phyloP scores from a whole-genome alignment of 371 early-diverging fungal genomes.

The Umbelopsis sp. region DNA sequence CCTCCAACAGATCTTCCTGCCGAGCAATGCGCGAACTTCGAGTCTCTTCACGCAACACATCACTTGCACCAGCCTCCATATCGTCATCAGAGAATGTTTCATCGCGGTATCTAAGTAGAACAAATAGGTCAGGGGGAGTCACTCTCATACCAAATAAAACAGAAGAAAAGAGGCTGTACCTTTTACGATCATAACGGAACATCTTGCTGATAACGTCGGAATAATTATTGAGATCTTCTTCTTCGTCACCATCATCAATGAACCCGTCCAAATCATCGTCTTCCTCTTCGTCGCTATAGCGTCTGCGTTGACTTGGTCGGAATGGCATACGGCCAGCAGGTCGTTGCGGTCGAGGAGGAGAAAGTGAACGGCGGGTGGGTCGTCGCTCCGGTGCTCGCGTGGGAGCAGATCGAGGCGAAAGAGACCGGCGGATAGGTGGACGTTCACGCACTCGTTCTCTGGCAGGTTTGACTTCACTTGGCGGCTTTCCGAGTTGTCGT shows the following conservation, averaged over 20 bases:
- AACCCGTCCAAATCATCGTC: constrained; percentile 46
- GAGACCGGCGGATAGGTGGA: constrained; percentile 16
- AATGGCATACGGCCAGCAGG: constrained; percentile 8
- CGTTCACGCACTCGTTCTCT: constrained; percentile 12
- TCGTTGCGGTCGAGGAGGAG: constrained; percentile 29
- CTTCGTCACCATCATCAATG: constrained; percentile 54
- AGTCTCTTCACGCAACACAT: constrained; percentile 61
- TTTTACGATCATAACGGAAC: constrained; percentile 48
- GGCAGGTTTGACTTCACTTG: not conserved
- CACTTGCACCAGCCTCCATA: constrained; percentile 64
- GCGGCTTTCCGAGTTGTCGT: constrained; percentile 23
- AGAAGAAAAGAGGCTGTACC: not conserved
- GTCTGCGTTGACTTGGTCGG: constrained; percentile 20
- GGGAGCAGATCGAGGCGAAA: constrained; percentile 9
- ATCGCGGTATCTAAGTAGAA: constrained; percentile 44
- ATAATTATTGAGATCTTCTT: constrained; percentile 37
- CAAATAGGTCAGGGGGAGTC: not conserved
- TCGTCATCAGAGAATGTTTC: constrained; percentile 62
- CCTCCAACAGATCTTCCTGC: constrained; percentile 54
- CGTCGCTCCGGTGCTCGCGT: constrained; percentile 10
- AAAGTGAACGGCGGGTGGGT: constrained; percentile 35
- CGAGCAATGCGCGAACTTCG: constrained; percentile 62
- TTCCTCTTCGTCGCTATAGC: constrained; percentile 36
- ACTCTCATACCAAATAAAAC: too few species aligned
- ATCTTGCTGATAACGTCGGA: constrained; percentile 53